These are phyloP conservation scores for Glycine latifolia DNA, from an alignment of 306 rosid species.

Conservation along the genomic window DNA sequence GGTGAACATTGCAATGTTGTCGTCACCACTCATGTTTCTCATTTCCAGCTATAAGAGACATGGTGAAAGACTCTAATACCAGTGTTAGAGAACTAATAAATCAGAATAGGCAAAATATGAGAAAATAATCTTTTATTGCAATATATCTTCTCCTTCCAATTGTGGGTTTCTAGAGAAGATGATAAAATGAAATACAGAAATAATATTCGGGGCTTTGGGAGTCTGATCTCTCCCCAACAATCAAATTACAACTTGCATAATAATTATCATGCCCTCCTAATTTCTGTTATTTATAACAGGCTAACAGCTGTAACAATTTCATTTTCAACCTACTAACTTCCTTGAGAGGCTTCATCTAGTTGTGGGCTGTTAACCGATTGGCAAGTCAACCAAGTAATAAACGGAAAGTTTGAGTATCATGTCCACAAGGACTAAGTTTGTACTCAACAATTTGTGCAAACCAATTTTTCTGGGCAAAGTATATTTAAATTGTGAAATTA, in stretches of 20 bases:
- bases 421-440: too few relatives aligned
- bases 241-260: not conserved
- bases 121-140: not conserved
- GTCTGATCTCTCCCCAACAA: not conserved
- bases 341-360: not conserved
- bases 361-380: too few relatives aligned
- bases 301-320: too few relatives aligned
- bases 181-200: not conserved
- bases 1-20: not conserved
- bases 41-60: not conserved
- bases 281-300: not conserved
- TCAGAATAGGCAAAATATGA: not conserved
- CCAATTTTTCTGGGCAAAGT: too few relatives aligned
- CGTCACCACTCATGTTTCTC: not conserved
- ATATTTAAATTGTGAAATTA: too few relatives aligned
- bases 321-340: not conserved
- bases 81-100: not conserved
- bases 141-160: not conserved
- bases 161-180: not conserved
- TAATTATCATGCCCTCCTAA: not conserved
- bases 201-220: not conserved
- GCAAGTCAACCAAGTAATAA: too few relatives aligned
- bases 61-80: not conserved
- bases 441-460: too few relatives aligned
- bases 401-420: too few relatives aligned